A percentile compares a stretch with the other conserved stretches of the same genome.
phyloP scores from a whole-genome alignment of 768 basidiomycete species.

The Kondoa malvinella region DNA sequence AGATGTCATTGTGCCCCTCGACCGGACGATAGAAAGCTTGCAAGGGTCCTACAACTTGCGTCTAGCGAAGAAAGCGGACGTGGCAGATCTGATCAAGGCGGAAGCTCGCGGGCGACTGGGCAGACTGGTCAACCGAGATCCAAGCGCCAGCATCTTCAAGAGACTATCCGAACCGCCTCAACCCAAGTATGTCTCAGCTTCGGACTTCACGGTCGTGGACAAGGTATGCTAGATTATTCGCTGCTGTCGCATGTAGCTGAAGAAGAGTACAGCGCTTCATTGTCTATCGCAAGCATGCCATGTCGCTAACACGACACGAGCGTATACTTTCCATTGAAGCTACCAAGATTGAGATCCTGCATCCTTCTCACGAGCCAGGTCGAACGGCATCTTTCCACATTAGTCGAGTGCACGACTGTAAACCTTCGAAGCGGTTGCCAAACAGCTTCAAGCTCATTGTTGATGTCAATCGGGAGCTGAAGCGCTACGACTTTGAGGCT shows the following conservation, averaged over 20 bases:
- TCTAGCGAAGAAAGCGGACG: conserved; percentile 59
- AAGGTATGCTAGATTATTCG: conserved; percentile 40
- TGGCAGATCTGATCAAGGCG: conserved; percentile 54
- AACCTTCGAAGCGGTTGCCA: conserved; percentile 61
- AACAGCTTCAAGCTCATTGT: conserved; percentile 80
- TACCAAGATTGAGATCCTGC: conserved; percentile 40
- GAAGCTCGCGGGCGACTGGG: conserved; percentile 37
- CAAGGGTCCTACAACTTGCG: conserved; percentile 70
- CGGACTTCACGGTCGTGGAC: conserved; percentile 70
- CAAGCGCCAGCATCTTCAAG: conserved; percentile 87
- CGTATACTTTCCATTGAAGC: conserved; percentile 86
- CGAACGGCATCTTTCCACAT: conserved; percentile 88
- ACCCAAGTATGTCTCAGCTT: conserved; percentile 43
- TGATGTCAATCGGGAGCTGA: conserved; percentile 44
- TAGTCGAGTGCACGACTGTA: conserved; percentile 64
- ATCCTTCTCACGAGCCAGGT: conserved; percentile 34
- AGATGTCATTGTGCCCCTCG: conserved; percentile 70
- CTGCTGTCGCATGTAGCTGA: not conserved
- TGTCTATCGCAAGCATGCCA: conserved; percentile 84
- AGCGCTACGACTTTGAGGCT: conserved; percentile 94
- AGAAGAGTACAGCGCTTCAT: conserved; percentile 52
- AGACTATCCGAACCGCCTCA: conserved; percentile 54
- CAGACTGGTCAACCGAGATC: conserved; percentile 62
- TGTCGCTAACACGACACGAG: conserved; percentile 78
- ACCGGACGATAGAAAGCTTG: conserved; percentile 87